phyloP scores from a whole-genome alignment of 2,329 filamentous ascomycete genomes.

The Pseudofabraea citricarpa region DNA sequence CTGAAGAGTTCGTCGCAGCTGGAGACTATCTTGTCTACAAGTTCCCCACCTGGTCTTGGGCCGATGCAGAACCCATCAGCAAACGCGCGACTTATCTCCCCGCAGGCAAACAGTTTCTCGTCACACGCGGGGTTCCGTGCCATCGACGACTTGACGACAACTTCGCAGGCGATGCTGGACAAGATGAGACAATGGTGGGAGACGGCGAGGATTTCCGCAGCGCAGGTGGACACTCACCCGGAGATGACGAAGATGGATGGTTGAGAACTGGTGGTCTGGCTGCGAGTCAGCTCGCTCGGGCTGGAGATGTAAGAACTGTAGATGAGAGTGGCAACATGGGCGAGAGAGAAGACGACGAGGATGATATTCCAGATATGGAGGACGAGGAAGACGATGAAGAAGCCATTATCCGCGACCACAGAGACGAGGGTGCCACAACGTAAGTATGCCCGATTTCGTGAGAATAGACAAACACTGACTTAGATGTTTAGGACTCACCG shows the following conservation, averaged over 20 bases:
- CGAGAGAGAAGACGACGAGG: conserved; percentile 65
- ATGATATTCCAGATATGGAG: conserved; percentile 96
- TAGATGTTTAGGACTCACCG: conserved; percentile 77
- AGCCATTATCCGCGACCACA: conserved; percentile 82
- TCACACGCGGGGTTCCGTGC: conserved; percentile 92
- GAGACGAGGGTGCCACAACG: conserved; percentile 24
- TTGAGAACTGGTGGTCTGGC: conserved; percentile 77
- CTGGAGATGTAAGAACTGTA: conserved; percentile 77
- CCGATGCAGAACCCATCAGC: conserved; percentile 74
- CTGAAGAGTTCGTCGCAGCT: conserved; percentile 91
- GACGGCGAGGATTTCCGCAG: conserved; percentile 64
- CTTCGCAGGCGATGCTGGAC: conserved; percentile 82
- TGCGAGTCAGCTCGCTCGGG: conserved; percentile 70
- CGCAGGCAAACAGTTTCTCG: conserved; percentile 86
- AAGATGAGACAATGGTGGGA: conserved; percentile 80
- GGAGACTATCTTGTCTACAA: conserved; percentile 99
- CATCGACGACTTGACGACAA: conserved; percentile 87
- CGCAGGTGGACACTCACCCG: conserved; percentile 38
- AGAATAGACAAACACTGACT: no score
- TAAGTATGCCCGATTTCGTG: no score
- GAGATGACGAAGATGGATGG: conserved; percentile 81
- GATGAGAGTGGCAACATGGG: conserved; percentile 86
- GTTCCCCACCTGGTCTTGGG: conserved; percentile 98
- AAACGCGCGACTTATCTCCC: conserved; percentile 81
- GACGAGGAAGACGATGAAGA: conserved; percentile 92